Evolutionary conservation across 495 filamentous ascomycete species (phyloP), one percentile per base, ranked within the genome.

Genomic region (Trichoderma parareesei): DNA sequence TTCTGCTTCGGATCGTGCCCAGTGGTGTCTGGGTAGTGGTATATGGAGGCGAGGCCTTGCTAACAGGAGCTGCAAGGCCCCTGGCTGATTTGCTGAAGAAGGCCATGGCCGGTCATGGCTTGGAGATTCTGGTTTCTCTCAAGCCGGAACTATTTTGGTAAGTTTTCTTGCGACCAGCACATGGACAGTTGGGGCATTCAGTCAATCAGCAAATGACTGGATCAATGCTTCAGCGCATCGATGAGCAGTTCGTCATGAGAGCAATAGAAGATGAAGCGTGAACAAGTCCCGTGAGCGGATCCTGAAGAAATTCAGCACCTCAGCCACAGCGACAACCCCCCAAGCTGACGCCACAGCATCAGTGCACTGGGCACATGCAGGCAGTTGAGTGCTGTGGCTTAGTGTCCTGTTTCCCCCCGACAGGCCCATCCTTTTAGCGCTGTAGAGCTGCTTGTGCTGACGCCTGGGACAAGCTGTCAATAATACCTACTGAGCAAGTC

Each of bases 51-150:
- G 44, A 65, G 61, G 66, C 60, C 40, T 46, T 48, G 46, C 44
- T 27, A 61, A 48, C 11, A 40, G 65, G 13, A 59, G 41, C 43
- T 62, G 38, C 60, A 41, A 68, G 42, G 44, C 65, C 64, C 62
- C 60, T 64, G 62, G 62, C 60, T 64, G 44, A 37, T 49, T 60
- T 57, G 27, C 20, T 57, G 53, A 57, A 33, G 41, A 33, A 20
- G 1, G 61, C 41, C 61, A 63, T 63, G 41, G 41, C 38, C 41
- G 20, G 41, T 57, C 53, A 57, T 57, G 37, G 7, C 53, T 63
- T 11, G 64, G 41, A 48, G 55, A n/a, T n/a, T 14, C 8, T 4
- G 5, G 27, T 27, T 1, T 27, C 27, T 0, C 27, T 41, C 40
- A 41, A 41, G 40, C 40, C 27, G 27, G 27, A 27, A 27, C 27